Evolutionary conservation across 2,329 filamentous ascomycete species (phyloP).

Genomic region (Epichloe aotearoae): DNA sequence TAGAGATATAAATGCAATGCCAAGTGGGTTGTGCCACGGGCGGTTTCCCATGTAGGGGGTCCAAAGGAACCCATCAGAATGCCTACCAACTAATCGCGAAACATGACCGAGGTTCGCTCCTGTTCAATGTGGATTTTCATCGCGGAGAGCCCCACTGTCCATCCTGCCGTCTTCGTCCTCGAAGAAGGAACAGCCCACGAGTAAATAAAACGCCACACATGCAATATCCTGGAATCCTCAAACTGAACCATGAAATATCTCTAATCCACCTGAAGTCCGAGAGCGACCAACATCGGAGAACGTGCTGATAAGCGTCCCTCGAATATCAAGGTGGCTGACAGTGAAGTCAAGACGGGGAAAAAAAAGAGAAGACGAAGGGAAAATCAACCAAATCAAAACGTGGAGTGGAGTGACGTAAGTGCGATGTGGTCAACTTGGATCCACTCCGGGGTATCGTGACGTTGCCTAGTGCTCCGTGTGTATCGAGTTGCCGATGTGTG

Average conservation of each 20-base stretch:
- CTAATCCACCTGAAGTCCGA: not conserved
- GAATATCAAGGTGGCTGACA: not conserved
- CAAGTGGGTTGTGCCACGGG: conserved; percentile 5
- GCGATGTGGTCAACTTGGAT: conserved; percentile 17
- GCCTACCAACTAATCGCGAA: not conserved
- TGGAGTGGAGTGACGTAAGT: conserved; percentile 26
- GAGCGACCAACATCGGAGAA: not conserved
- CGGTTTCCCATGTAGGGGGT: not conserved
- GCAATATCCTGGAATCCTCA: conserved; percentile 5
- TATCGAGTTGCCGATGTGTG: conserved; percentile 16
- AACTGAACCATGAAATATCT: not conserved
- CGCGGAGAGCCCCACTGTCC: not conserved
- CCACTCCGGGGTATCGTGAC: conserved; percentile 29
- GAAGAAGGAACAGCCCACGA: not conserved
- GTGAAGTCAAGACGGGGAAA: not conserved
- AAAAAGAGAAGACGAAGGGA: not conserved
- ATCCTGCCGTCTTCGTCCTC: conserved; percentile 1
- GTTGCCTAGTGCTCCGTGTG: conserved; percentile 17
- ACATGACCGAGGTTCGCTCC: not conserved
- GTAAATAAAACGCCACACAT: conserved; percentile 5
- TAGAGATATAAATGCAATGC: not conserved
- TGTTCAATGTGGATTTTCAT: not conserved
- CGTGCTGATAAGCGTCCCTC: not conserved
- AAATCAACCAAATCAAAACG: not conserved
- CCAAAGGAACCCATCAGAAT: not conserved